Evolutionary conservation across 129 eudicot species (phyloP), one percentile per base, ranked within the genome.

Genomic region (Flaveria trinervia): DNA sequence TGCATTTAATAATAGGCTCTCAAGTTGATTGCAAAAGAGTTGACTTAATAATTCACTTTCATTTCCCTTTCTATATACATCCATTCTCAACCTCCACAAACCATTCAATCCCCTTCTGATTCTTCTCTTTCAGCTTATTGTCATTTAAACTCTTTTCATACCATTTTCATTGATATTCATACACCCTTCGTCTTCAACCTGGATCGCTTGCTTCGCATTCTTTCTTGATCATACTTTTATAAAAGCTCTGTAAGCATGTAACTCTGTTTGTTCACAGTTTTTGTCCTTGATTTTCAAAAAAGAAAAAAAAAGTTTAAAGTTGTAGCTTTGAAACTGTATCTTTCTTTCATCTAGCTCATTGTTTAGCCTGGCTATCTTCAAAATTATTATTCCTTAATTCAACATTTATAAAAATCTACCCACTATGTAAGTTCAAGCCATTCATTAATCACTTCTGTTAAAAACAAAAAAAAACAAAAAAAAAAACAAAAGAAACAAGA

Each of bases 351-450:
- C 76, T 73, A 80, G 74, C 75, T 36, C 18, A 43, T 80, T 74
- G 70, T 69, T 16, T 75, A 74, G 68, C 45, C 84, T 83, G 86
- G 86, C 74, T 48, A 79, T 74, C 30, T 69, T 45, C 46, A 73
- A 56, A 7, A 61, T 64, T 71, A 49, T 10, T 67, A 55, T 73
- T 51, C 86, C 77, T 79, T 83, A 79, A 25, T 57, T n/a, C 36
- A 71, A 69, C 52, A 18, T 73, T 83, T 83, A 79, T 83, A 79
- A 83, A 83, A 83, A 79, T 18, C 72, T 68, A 6, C 78, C 72
- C 70, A 83, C 26, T 62, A 83, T 83, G 86, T 83, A 83, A 83
- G 10, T 44, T 79, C 11, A 50, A 16, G 13, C 76, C 15, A 66
- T 39, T 36, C 26, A 14, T 68, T 54, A 3, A n/a, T 64, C 56